phyloP scores from a whole-genome alignment of 1,284 basidiomycete genomes.

The Phylloboletellus chloephorus region DNA sequence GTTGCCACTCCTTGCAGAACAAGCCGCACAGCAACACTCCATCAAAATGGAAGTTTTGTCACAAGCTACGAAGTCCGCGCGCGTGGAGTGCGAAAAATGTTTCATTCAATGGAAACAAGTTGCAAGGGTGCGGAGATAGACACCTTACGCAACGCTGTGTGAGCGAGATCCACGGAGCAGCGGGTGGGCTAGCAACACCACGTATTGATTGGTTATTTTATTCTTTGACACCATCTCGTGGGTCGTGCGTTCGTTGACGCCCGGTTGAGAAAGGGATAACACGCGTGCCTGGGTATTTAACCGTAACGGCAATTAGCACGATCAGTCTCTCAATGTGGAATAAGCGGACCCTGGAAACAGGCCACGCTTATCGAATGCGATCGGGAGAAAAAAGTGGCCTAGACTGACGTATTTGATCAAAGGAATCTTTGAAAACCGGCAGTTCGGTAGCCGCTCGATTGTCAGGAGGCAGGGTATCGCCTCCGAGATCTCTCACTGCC shows the following conservation, averaged over 20 bases:
- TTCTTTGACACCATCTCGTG: slow-evolving; percentile 14
- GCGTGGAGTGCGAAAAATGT: slow-evolving; percentile 11
- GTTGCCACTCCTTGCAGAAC: not conserved
- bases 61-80: too few relatives aligned
- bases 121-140: slow-evolving; percentile 9
- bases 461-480: slow-evolving; percentile 32
- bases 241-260: slow-evolving; percentile 9
- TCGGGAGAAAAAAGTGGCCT: slow-evolving; percentile 25
- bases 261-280: slow-evolving; percentile 20
- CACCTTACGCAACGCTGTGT: slow-evolving; percentile 18
- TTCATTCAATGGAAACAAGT: slow-evolving; percentile 8
- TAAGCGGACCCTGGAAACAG: slow-evolving; percentile 33
- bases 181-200: slow-evolving; percentile 16
- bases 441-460: slow-evolving; percentile 32
- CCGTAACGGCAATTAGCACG: slow-evolving; percentile 26
- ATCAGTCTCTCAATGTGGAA: slow-evolving; percentile 25
- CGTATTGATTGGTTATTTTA: slow-evolving; percentile 21
- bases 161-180: slow-evolving; percentile 22
- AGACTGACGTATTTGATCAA: slow-evolving; percentile 28
- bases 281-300: slow-evolving; percentile 24
- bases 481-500: slow-evolving; percentile 33
- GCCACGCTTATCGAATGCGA: slow-evolving; percentile 18
- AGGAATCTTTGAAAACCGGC: slow-evolving; percentile 25
- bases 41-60: slow-evolving; percentile 1
- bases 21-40: slow-evolving; percentile 1